Base-by-base conservation (phyloP, 1,139 yeast genomes). In the Hemisphaericaspora xylofermentans region DNA sequence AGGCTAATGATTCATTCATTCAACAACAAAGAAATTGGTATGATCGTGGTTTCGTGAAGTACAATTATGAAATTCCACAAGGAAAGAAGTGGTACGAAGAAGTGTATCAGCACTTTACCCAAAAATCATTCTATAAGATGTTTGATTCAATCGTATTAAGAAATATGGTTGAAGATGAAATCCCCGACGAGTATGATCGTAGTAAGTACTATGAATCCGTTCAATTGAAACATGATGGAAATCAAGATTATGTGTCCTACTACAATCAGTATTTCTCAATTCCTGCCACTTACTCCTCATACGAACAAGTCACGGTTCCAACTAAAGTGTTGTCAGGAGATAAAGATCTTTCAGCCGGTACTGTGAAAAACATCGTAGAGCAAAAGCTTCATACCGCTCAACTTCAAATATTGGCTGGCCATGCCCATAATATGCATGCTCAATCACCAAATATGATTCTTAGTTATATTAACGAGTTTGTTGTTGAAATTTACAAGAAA, bases 401-500 rank as follows among this genome's bases (percentile, higher is more conserved):
- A 17, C 18, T 43, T 12, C 37, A 38, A 19, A 13, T 36, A 52
- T 6, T 82, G 83, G 84, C 74, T 71, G 37, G 34, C 9, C 32
- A 40, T 1, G 68, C 68, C 35, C 89, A 80, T 57, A 57, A 75
- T 44, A 62, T 78, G 29, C 71, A 74, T 43, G 73, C 74, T 24
- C 85, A 80, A 49, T 50, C 53, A 34, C 87, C 86, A 1, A 81
- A 79, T 38, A 70, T 60, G 14, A 57, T 69, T 4, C 31, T 46
- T 35, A 41, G 41, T 27, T 22, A 35, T 13, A 39, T 46, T n/a
- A 35, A 35, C 36, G 44, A 44, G 33, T 42, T 42, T 37, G 39
- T 46, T 12, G 33, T 42, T 16, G 43, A 41, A 14, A 25, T 35
- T 12, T 43, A 39, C 27, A 30, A 36, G 5, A 26, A 36, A 1